phyloP scores from a whole-genome alignment of 441 rosid species.

The Theobroma grandiflorum region DNA sequence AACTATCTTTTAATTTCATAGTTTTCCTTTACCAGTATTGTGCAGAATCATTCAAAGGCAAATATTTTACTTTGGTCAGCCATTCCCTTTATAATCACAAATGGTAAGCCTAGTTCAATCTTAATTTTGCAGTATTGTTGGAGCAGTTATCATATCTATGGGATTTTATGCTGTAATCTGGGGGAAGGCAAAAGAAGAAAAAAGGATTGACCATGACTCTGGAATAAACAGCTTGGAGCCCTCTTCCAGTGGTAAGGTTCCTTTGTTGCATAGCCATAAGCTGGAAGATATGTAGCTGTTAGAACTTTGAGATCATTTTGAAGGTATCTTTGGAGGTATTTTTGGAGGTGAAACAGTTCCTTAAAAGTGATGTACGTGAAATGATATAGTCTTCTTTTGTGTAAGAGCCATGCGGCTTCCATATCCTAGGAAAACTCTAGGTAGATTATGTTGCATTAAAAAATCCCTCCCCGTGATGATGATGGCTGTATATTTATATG shows the following conservation, averaged over 20 bases:
- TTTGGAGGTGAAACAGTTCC: too few relatives aligned
- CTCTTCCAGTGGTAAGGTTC: neutral
- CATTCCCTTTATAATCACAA: neutral
- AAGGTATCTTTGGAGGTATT: too few relatives aligned
- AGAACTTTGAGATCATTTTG: too few relatives aligned
- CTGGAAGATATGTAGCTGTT: neutral
- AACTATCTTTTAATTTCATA: neutral
- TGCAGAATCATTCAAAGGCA: neutral
- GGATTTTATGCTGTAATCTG: slow-evolving; percentile 21
- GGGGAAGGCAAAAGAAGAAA: slow-evolving; percentile 18
- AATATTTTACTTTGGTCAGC: neutral
- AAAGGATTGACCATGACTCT: neutral
- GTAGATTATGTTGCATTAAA: too few relatives aligned
- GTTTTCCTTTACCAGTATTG: too few relatives aligned
- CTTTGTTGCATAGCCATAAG: slow-evolving; percentile 13
- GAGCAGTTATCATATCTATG: slow-evolving; percentile 13
- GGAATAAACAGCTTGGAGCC: neutral
- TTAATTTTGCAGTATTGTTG: slow-evolving; percentile 1
- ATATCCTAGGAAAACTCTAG: too few relatives aligned
- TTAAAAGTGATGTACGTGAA: neutral
- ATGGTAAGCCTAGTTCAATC: neutral
- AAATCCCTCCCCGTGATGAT: too few relatives aligned
- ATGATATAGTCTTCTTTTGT: too few relatives aligned
- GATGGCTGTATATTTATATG: too few relatives aligned
- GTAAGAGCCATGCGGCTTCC: too few relatives aligned